phyloP scores from a whole-genome alignment of 805 yeast genomes.

The Allodekkera sacchari region DNA sequence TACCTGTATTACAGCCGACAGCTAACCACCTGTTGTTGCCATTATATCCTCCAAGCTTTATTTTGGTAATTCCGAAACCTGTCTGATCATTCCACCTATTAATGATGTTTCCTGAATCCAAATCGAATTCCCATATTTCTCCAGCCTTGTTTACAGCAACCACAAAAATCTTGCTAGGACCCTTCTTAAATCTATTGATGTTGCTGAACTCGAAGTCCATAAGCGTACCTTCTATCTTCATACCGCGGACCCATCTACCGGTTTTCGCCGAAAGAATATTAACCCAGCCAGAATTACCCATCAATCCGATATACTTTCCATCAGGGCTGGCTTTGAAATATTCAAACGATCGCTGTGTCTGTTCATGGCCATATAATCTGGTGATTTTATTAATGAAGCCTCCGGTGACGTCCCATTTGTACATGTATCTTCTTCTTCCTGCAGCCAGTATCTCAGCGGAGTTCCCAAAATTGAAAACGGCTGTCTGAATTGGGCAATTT shows the following conservation, averaged over 20 bases:
- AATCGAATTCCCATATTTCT: slow-evolving; percentile 81
- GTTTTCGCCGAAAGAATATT: slow-evolving; percentile 67
- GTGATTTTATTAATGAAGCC: slow-evolving; percentile 73
- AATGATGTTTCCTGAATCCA: slow-evolving; percentile 39
- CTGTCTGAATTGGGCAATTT: slow-evolving; percentile 73
- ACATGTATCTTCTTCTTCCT: slow-evolving; percentile 89
- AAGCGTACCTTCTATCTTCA: slow-evolving; percentile 80
- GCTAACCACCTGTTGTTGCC: slow-evolving; percentile 72
- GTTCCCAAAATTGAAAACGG: slow-evolving; percentile 51
- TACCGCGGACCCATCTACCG: slow-evolving; percentile 83
- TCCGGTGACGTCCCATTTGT: slow-evolving; percentile 70
- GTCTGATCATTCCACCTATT: slow-evolving; percentile 80
- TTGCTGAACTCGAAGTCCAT: slow-evolving; percentile 68
- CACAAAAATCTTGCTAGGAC: slow-evolving; percentile 33
- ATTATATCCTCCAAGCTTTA: slow-evolving; percentile 57
- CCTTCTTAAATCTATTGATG: slow-evolving; percentile 9
- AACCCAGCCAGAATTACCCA: slow-evolving; percentile 88
- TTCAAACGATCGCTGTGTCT: slow-evolving; percentile 80
- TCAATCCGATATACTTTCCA: slow-evolving; percentile 65
- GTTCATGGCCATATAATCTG: slow-evolving; percentile 87
- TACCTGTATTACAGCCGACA: slow-evolving; percentile 80
- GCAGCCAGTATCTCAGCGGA: slow-evolving; percentile 61
- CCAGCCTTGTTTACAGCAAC: slow-evolving; percentile 67
- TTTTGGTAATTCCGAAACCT: slow-evolving; percentile 73
- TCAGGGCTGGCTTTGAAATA: slow-evolving; percentile 67